Conservation (phyloP, 352 stramenopile genomes). For the Pythium inflatum region DNA sequence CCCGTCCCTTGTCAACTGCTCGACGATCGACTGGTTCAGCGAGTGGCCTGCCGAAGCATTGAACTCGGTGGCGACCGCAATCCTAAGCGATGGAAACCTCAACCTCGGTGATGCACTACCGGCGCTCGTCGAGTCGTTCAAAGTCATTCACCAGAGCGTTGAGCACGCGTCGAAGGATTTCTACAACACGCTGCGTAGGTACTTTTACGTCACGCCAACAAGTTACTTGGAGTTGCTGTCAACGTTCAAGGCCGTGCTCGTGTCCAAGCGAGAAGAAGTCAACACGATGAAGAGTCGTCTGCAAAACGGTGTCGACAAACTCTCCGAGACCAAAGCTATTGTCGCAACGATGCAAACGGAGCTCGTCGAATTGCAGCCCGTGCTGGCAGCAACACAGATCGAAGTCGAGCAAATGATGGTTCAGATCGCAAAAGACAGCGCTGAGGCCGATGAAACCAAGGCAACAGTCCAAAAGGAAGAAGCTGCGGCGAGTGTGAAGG, state of each 20-base stretch:
- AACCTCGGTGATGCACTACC: constrained; percentile 57
- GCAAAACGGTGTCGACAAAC: constrained; percentile 88
- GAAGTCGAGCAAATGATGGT: constrained; percentile 92
- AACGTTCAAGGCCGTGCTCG: constrained; percentile 90
- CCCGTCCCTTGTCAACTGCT: constrained; percentile 87
- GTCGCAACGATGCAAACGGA: constrained; percentile 87
- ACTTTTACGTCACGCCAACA: constrained; percentile 95
- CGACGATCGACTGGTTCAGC: constrained; percentile 90
- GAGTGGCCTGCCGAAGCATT: constrained; percentile 86
- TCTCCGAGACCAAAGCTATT: constrained; percentile 79
- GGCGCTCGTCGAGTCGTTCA: constrained; percentile 81
- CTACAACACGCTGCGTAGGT: constrained; percentile 80
- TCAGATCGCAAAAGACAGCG: constrained; percentile 89
- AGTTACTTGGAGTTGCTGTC: constrained; percentile 92
- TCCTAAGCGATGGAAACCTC: constrained; percentile 79
- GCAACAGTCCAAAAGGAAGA: constrained; percentile 89
- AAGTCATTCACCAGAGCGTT: constrained; percentile 91
- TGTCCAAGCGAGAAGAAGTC: constrained; percentile 89
- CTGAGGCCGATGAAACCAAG: constrained; percentile 88
- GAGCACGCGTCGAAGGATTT: constrained; percentile 86
- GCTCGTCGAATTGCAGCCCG: constrained; percentile 80
- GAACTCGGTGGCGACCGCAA: constrained; percentile 84
- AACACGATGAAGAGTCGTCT: constrained; percentile 84
- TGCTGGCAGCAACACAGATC: constrained; percentile 74
- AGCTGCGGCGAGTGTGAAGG: constrained; percentile 83